phyloP scores from a whole-genome alignment of 768 basidiomycete species.

The Flagelloscypha sp. region DNA sequence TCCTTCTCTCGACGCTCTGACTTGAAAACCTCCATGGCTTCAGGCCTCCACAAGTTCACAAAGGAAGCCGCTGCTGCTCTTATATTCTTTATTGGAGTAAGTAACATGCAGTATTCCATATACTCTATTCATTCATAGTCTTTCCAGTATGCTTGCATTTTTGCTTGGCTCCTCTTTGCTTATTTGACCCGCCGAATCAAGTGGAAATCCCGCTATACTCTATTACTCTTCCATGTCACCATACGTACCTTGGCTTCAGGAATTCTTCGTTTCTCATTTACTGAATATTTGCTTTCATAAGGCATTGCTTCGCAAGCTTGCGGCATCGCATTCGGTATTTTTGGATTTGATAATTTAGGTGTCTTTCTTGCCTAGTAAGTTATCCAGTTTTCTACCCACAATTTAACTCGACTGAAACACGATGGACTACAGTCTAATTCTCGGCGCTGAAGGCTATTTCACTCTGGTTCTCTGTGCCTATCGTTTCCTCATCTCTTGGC shows the following conservation, averaged over 20 bases:
- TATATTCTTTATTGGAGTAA: slow-evolving; percentile 24
- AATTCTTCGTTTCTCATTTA: too few relatives aligned
- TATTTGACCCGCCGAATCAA: slow-evolving; percentile 20
- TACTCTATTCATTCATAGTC: too few relatives aligned
- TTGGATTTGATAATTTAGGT: slow-evolving; percentile 18
- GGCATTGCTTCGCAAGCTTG: slow-evolving; percentile 25
- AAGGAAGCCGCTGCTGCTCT: slow-evolving; percentile 23
- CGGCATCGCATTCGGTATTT: slow-evolving; percentile 26
- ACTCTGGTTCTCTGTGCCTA: slow-evolving; percentile 26
- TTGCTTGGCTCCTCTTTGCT: slow-evolving; percentile 20
- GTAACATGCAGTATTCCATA: too few relatives aligned
- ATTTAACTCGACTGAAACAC: too few relatives aligned
- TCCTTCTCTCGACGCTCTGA: too few relatives aligned
- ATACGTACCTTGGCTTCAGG: too few relatives aligned
- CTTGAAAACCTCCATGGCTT: too few relatives aligned
- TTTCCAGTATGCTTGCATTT: slow-evolving; percentile 23
- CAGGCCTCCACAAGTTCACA: too few relatives aligned
- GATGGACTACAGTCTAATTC: too few relatives aligned
- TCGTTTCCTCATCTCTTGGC: slow-evolving; percentile 29
- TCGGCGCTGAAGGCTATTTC: slow-evolving; percentile 24
- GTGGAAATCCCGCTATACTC: slow-evolving; percentile 23
- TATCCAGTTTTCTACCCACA: neutral
- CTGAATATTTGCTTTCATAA: too few relatives aligned
- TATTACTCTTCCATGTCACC: slow-evolving; percentile 24
- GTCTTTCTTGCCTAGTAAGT: slow-evolving; percentile 25